Base-by-base conservation (phyloP, 495 filamentous ascomycete species). In the Aspergillus taichungensis region DNA sequence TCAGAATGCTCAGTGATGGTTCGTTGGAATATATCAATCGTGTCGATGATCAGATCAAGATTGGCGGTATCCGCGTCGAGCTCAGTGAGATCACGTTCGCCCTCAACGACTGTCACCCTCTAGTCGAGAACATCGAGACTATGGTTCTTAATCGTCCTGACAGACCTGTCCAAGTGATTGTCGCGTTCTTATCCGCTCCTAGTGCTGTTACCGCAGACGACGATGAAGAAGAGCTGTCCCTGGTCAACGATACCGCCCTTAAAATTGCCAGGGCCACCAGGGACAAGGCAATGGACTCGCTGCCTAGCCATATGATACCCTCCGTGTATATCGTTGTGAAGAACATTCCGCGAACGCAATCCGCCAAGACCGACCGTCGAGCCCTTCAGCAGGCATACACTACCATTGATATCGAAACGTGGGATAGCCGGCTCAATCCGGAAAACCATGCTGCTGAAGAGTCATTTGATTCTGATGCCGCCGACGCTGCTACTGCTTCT, bases 21-120 rank as follows among this genome's bases (percentile, higher is more conserved):
- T 66, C 62, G 6, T 54, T 78, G 9, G 60, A 68, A 34, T 67
- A 76, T 40, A 47, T 68, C 18, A 61, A 58, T 39, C 64, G 64
- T 41, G 55, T 51, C 1, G 64, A 68, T 52, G 64, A 68, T 30
- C 40, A 64, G 30, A 55, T 68, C 45, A 68, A 68, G 45, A 49
- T 68, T 12, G 59, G 60, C 29, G 64, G 64, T 13, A 64, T 68
- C 32, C 52, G 64, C 13, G 50, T 68, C 30, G 64, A 68, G 51
- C 49, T 68, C 37, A 62, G 59, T 41, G 64, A 68, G 46, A 68
- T 65, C 36, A 58, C 51, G 30, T 66, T 59, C 45, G 49, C 56
- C 18, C 58, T 69, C 3, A 50, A 53, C 12, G 43, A 46, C 5
- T 63, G 64, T 32, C 60, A 67, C 52, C 39, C 53, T 4, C 42